Evolutionary conservation across 1,284 basidiomycete genomes (phyloP).

Genomic region (Microbotryum intermedium): DNA sequence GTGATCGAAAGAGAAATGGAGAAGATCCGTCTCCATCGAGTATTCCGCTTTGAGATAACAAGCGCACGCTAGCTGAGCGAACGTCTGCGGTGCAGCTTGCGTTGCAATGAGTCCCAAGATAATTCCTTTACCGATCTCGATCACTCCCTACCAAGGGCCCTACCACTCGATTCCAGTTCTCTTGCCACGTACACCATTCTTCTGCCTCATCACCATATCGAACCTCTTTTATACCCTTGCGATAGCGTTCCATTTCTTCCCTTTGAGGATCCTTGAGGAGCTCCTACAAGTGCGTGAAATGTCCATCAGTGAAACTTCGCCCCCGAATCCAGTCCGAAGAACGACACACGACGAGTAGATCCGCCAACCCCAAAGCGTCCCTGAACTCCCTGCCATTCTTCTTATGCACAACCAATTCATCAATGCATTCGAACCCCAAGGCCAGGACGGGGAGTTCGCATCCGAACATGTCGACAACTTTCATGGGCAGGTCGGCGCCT

Average conservation of each 20-base stretch:
- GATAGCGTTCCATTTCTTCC: conserved; percentile 10
- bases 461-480: conserved; percentile 99
- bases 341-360: conserved; percentile 48
- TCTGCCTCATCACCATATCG: conserved; percentile 33
- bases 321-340: not conserved
- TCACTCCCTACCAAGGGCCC: conserved; percentile 48
- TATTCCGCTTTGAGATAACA: no score
- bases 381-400: conserved; percentile 74
- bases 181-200: conserved; percentile 68
- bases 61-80: no score
- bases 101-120: no score
- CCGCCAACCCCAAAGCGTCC: conserved; percentile 58
- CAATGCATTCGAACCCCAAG: conserved; percentile 71
- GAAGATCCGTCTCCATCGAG: no score
- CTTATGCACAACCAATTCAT: conserved; percentile 75
- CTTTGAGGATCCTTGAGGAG: conserved; percentile 56
- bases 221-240: conserved; percentile 14
- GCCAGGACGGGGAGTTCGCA: conserved; percentile 90
- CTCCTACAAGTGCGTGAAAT: conserved; percentile 41
- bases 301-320: not conserved
- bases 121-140: no score
- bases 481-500: conserved; percentile 93
- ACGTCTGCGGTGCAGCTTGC: no score
- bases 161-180: conserved; percentile 68
- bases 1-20: no score